phyloP scores from a whole-genome alignment of 495 filamentous ascomycete genomes.

The Neurospora sp. region DNA sequence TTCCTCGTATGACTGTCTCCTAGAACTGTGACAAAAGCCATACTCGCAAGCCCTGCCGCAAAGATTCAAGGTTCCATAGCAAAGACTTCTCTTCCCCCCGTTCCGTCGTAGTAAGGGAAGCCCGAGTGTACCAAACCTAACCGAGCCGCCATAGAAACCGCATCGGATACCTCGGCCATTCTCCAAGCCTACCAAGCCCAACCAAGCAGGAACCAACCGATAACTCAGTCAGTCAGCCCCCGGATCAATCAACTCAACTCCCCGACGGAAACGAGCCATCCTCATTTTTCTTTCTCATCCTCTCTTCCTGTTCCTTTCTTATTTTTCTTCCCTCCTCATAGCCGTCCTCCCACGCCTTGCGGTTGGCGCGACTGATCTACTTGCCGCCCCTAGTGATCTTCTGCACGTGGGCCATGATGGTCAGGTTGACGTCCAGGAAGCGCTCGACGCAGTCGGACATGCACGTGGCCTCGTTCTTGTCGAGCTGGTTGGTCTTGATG shows the following conservation, averaged over 20 bases:
- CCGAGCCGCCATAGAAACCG: neutral
- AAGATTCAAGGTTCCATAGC: no score
- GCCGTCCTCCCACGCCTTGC: neutral
- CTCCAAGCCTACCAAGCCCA: neutral
- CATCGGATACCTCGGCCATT: neutral
- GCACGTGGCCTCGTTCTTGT: constrained; percentile 67
- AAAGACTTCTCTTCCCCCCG: no score
- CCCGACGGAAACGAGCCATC: neutral
- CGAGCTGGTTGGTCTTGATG: constrained; percentile 56
- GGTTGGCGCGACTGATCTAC: neutral
- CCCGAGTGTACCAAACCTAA: neutral
- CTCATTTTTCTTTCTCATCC: neutral
- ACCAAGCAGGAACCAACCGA: neutral
- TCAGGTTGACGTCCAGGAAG: constrained; percentile 78
- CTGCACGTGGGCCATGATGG: constrained; percentile 73
- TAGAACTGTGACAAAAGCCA: no score
- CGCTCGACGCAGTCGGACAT: constrained; percentile 86
- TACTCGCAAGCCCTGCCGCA: no score
- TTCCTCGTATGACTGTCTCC: neutral
- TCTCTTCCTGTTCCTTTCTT: neutral
- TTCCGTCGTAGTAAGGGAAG: neutral
- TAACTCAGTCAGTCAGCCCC: neutral
- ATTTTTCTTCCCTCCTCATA: neutral
- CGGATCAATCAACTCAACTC: neutral
- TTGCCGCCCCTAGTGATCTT: constrained; percentile 6